Conservation (phyloP, 192 early-diverging fungal genomes). For the Backusella australiensis region DNA sequence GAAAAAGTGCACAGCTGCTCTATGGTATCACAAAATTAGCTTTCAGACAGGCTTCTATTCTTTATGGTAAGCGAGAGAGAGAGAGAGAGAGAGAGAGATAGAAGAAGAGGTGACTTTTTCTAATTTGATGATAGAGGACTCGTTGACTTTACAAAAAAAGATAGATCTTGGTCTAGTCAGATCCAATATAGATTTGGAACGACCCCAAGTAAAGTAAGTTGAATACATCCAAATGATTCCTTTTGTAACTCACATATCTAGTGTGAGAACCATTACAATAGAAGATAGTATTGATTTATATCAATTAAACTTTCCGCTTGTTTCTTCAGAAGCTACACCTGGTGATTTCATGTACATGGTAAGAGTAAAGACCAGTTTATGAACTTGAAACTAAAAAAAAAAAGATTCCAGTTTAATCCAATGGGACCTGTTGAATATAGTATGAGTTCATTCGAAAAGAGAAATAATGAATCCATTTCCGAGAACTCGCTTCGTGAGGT, state of each 20-base stretch:
- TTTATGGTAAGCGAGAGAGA: background rate
- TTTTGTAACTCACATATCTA: background rate
- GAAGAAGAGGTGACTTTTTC: background rate
- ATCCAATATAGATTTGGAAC: background rate
- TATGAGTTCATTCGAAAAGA: background rate
- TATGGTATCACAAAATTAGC: background rate
- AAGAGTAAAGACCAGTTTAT: background rate
- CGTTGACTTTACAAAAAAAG: background rate
- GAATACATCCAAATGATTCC: background rate
- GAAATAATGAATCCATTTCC: background rate
- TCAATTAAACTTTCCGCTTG: background rate
- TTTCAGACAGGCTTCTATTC: background rate
- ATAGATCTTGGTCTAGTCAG: background rate
- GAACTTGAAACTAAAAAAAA: too few relatives aligned
- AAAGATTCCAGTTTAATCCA: background rate
- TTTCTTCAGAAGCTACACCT: background rate
- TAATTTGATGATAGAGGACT: background rate
- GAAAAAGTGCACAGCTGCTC: background rate
- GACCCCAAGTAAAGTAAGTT: background rate
- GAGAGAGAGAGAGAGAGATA: background rate
- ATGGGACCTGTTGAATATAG: background rate
- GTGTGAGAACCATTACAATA: background rate
- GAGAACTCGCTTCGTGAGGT: background rate
- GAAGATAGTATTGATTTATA: background rate
- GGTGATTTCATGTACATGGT: background rate